Conservation (phyloP, 2,329 filamentous ascomycete species). For the Apiospora arundinis region DNA sequence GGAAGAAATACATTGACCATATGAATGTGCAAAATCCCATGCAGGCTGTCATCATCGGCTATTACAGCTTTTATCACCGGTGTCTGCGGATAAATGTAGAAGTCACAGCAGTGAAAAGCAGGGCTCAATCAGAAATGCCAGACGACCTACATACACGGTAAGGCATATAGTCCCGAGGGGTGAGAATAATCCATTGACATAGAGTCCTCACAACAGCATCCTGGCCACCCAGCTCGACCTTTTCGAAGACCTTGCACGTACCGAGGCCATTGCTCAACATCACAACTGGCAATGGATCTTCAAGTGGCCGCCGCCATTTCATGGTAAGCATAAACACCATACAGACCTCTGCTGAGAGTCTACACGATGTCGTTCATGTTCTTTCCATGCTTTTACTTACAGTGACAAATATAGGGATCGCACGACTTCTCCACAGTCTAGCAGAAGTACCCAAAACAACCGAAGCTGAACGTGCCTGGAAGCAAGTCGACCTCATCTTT, state of each 20-base stretch:
- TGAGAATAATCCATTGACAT: background rate
- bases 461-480: conserved; percentile 29
- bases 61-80: background rate
- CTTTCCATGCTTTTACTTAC: background rate
- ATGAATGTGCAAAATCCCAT: conserved; percentile 20
- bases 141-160: conserved; percentile 16
- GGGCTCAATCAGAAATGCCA: conserved; percentile 2
- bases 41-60: conserved; percentile 11
- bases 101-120: conserved; percentile 3
- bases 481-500: conserved; percentile 30
- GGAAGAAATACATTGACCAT: conserved; percentile 23
- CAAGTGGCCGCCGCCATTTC: conserved; percentile 27
- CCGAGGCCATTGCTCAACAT: conserved; percentile 26
- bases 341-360: background rate
- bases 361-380: background rate
- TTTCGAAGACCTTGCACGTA: conserved; percentile 28
- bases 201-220: background rate
- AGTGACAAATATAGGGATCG: conserved; percentile 16
- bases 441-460: conserved; percentile 26
- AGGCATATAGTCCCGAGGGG: background rate
- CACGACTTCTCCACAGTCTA: conserved; percentile 27
- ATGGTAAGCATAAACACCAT: background rate
- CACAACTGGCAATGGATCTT: conserved; percentile 30
- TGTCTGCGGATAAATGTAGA: conserved; percentile 14
- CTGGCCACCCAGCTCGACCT: conserved; percentile 27